These are phyloP conservation scores for Symbiodinium pilosum DNA, from an alignment of 73 alveolate species.

Conservation along the genomic window DNA sequence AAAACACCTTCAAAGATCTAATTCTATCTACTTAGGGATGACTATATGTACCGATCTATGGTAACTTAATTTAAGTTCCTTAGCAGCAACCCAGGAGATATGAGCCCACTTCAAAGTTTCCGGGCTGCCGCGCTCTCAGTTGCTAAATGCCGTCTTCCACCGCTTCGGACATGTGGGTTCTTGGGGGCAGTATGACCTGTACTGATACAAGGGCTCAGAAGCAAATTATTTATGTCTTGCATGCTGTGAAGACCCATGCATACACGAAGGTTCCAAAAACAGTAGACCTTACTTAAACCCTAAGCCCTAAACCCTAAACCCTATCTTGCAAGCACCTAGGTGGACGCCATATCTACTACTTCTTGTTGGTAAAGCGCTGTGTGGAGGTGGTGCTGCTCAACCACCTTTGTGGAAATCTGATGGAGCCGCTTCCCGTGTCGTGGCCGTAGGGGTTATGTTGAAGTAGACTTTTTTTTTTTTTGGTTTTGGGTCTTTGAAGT, in stretches of 20 bases:
- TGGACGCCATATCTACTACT: conserved; percentile 48
- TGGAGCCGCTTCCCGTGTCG: conserved; percentile 1
- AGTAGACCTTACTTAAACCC: too few species aligned
- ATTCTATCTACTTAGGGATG: too few species aligned
- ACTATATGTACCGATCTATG: too few species aligned
- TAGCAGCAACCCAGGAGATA: not conserved
- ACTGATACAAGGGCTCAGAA: not conserved
- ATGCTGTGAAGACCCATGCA: too few species aligned
- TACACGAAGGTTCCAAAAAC: too few species aligned
- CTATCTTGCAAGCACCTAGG: not conserved
- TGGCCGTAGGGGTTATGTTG: not conserved
- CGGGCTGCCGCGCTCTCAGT: conserved; percentile 6
- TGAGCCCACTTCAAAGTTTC: not conserved
- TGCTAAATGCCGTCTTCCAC: not conserved
- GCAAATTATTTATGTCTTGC: too few species aligned
- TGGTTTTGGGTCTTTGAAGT: too few species aligned
- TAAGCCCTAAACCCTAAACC: too few species aligned
- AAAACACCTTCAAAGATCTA: too few species aligned
- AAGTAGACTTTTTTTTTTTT: too few species aligned
- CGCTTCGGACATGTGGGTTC: too few species aligned
- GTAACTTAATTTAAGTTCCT: too few species aligned
- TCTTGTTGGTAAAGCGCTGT: conserved; percentile 27
- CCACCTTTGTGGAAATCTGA: conserved; percentile 59
- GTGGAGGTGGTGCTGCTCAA: conserved; percentile 10
- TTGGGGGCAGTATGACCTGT: not conserved